Evolutionary conservation across 164 flowering plant genomes (phyloP).

Genomic region (Vitis riparia): DNA sequence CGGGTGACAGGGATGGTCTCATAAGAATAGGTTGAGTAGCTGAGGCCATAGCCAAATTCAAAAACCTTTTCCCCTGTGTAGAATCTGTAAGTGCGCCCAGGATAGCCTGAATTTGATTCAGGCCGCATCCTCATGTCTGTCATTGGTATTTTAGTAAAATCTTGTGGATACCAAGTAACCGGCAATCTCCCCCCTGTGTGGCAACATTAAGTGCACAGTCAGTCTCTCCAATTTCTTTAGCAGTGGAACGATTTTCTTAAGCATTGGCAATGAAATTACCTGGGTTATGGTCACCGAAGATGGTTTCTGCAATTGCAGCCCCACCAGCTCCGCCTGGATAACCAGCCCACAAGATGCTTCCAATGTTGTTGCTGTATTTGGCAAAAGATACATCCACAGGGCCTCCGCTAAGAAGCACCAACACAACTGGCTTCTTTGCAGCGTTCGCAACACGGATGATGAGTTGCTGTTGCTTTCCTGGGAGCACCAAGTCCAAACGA

Average conservation of each 20-base stretch:
- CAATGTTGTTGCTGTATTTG: slow-evolving; percentile 50
- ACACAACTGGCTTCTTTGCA: slow-evolving; percentile 63
- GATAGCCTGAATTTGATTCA: slow-evolving; percentile 53
- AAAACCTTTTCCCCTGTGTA: slow-evolving; percentile 62
- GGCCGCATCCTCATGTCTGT: slow-evolving; percentile 92
- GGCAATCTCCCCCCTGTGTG: slow-evolving; percentile 86
- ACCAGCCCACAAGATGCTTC: slow-evolving; percentile 85
- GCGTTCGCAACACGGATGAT: slow-evolving; percentile 51
- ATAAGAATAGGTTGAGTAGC: slow-evolving; percentile 66
- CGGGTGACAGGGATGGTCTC: slow-evolving; percentile 29
- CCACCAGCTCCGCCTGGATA: slow-evolving; percentile 93
- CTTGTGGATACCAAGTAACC: slow-evolving; percentile 87
- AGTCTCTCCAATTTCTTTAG: not conserved
- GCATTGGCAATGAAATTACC: slow-evolving; percentile 32
- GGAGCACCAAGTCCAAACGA: slow-evolving; percentile 55
- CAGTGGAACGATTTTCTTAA: not conserved
- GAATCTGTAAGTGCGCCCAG: slow-evolving; percentile 88
- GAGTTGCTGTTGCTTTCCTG: slow-evolving; percentile 66
- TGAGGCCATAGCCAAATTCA: slow-evolving; percentile 79
- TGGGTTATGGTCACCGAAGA: slow-evolving; percentile 89
- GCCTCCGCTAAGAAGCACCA: slow-evolving; percentile 77
- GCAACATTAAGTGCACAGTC: slow-evolving; percentile 3
- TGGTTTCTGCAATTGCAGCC: slow-evolving; percentile 65
- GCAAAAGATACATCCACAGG: slow-evolving; percentile 80
- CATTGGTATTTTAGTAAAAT: slow-evolving; percentile 67